Conservation (phyloP, 768 basidiomycete species). For the Tulasnella sp. region DNA sequence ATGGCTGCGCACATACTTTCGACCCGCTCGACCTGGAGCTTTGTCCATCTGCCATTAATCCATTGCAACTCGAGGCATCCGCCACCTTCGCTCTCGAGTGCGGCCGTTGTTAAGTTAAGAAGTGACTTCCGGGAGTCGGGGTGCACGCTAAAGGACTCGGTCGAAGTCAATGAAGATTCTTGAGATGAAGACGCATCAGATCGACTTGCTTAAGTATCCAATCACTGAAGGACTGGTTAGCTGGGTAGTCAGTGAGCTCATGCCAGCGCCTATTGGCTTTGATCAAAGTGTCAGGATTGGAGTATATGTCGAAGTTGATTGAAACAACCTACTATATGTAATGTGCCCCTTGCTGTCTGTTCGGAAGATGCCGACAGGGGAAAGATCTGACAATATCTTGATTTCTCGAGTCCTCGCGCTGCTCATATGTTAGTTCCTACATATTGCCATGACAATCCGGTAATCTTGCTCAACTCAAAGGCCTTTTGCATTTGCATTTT, state of each 20-base stretch:
- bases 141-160: conserved; percentile 14
- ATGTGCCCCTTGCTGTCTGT: conserved; percentile 8
- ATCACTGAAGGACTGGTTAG: conserved; percentile 1
- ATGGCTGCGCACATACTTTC: conserved; percentile 2
- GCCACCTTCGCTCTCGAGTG: conserved; percentile 2
- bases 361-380: conserved; percentile 27
- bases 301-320: no score
- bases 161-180: no score
- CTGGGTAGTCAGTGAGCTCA: conserved; percentile 10
- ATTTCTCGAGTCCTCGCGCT: conserved; percentile 25
- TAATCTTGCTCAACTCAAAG: no score
- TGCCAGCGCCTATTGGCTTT: conserved; percentile 14
- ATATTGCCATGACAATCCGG: no score
- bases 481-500: conserved; percentile 18
- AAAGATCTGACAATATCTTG: conserved; percentile 25
- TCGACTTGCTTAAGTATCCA: neutral
- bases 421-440: conserved; percentile 10
- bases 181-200: neutral
- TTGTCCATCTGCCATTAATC: conserved; percentile 19
- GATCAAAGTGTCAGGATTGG: no score
- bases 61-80: conserved; percentile 18
- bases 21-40: conserved; percentile 18
- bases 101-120: neutral
- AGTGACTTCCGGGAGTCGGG: conserved; percentile 9
- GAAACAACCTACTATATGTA: conserved; percentile 12